phyloP scores from a whole-genome alignment of 2,329 filamentous ascomycete species.

The Tolypocladium nubicola region DNA sequence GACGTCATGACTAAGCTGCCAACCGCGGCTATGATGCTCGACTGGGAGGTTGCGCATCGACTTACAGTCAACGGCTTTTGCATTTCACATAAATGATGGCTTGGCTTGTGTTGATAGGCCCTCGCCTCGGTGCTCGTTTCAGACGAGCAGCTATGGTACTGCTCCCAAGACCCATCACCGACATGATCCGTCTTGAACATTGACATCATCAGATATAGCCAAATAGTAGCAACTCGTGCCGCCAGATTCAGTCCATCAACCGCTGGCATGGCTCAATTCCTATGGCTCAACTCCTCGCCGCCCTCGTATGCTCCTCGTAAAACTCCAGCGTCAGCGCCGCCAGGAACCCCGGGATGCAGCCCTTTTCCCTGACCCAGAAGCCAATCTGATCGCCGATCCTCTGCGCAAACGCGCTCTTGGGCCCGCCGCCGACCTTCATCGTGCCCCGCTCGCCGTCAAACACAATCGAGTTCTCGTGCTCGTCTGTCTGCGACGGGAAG shows the following conservation, averaged over 20 bases:
- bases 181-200: neutral
- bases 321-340: conserved; percentile 89
- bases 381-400: conserved; percentile 80
- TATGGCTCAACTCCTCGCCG: conserved; percentile 1
- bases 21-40: neutral
- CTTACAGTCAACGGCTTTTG: neutral
- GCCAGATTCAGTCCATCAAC: neutral
- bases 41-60: neutral
- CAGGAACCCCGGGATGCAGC: conserved; percentile 86
- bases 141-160: neutral
- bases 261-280: neutral
- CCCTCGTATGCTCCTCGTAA: conserved; percentile 54
- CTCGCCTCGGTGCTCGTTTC: neutral
- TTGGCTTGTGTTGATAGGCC: neutral
- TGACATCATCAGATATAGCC: neutral
- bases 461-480: conserved; percentile 64
- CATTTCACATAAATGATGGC: neutral
- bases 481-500: conserved; percentile 57
- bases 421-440: conserved; percentile 94
- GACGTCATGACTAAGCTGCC: neutral
- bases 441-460: conserved; percentile 92
- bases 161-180: neutral
- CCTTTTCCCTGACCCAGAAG: conserved; percentile 92
- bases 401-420: conserved; percentile 72
- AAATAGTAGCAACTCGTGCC: neutral